phyloP scores from a whole-genome alignment of 345 rosid genomes.

The Salix viminalis region DNA sequence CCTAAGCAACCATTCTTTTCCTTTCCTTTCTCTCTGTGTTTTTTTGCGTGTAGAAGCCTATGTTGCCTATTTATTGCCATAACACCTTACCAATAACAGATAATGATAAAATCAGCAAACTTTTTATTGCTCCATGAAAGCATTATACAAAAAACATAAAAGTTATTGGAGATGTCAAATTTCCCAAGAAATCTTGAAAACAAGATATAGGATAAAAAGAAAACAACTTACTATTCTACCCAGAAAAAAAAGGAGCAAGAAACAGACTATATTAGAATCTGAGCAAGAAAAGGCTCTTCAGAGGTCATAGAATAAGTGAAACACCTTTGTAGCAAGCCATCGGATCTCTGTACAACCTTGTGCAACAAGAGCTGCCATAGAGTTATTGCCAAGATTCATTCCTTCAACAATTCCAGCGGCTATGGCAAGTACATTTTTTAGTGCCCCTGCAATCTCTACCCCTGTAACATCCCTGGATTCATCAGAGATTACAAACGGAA shows the following conservation, averaged over 20 bases:
- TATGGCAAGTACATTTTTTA: slow-evolving; percentile 88
- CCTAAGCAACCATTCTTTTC: too few relatives aligned
- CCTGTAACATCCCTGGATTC: slow-evolving; percentile 94
- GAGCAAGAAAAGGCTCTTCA: background rate
- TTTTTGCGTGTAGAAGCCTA: too few relatives aligned
- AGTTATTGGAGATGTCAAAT: background rate
- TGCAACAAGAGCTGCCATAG: slow-evolving; percentile 96
- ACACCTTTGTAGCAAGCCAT: slow-evolving; percentile 90
- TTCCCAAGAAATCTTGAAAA: background rate
- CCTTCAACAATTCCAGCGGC: slow-evolving; percentile 97
- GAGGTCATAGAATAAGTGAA: background rate
- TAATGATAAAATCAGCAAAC: too few relatives aligned
- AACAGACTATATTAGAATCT: background rate
- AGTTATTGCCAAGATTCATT: slow-evolving; percentile 88
- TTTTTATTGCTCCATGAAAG: background rate
- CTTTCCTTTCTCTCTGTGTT: too few relatives aligned
- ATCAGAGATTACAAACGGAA: slow-evolving; percentile 72
- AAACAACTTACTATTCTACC: background rate
- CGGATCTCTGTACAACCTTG: slow-evolving; percentile 96
- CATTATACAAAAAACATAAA: background rate
- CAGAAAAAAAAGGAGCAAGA: background rate
- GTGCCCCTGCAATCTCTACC: slow-evolving; percentile 94
- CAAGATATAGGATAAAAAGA: background rate
- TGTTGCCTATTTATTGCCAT: too few relatives aligned
- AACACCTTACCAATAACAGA: too few relatives aligned